phyloP scores from a whole-genome alignment of 768 basidiomycete genomes.

The Tulasnella sp. region DNA sequence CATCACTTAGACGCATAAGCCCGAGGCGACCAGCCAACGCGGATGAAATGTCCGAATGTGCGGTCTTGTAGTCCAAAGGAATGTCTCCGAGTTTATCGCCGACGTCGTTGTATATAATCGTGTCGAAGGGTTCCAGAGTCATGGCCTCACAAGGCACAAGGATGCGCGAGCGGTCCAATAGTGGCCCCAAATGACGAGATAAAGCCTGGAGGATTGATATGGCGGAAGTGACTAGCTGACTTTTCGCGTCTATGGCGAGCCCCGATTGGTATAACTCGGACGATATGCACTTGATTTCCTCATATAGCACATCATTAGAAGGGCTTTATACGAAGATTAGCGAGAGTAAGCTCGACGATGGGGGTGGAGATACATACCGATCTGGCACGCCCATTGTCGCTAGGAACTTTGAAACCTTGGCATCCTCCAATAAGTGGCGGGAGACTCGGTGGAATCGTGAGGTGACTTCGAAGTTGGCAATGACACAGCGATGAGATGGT shows the following conservation, averaged over 20 bases:
- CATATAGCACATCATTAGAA: not conserved
- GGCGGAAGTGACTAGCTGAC: not conserved
- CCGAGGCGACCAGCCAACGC: slow-evolving; percentile 17
- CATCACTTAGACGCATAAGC: slow-evolving; percentile 20
- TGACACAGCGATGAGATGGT: not conserved
- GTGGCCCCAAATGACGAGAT: no score
- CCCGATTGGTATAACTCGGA: not conserved
- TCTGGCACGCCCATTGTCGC: not conserved
- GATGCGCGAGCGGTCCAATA: not conserved
- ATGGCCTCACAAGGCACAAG: not conserved
- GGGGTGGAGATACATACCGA: not conserved
- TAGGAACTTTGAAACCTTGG: not conserved
- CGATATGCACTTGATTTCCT: not conserved
- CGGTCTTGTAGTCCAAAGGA: not conserved
- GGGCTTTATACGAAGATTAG: not conserved
- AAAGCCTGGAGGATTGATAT: not conserved
- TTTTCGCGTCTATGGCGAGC: not conserved
- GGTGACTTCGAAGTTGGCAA: not conserved
- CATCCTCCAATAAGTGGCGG: not conserved
- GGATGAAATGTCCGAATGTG: not conserved
- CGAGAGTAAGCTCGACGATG: not conserved
- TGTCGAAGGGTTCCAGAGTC: not conserved
- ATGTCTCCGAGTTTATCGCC: not conserved
- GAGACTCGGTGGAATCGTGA: not conserved
- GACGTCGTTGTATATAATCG: slow-evolving; percentile 1